A percentile compares a stretch with the other conserved stretches of the same genome.
Evolutionary conservation across 2,329 filamentous ascomycete species (phyloP).

Genomic region (Teratosphaeria pseudoeucalypti): DNA sequence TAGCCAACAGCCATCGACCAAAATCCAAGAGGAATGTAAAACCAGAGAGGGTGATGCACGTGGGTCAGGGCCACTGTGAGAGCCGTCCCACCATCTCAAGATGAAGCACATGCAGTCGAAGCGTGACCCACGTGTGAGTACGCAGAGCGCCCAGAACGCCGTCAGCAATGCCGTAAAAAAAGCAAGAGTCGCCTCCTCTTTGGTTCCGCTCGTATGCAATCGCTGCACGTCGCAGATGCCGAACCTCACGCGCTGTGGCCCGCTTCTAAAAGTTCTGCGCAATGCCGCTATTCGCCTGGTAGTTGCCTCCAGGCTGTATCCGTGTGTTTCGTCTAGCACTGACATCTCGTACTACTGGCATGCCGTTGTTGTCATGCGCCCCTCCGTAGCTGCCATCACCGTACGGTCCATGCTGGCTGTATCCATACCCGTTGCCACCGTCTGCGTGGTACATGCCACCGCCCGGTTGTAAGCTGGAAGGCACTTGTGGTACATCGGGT

Average conservation of each 20-base stretch:
- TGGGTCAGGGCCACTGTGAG: not conserved
- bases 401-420: constrained; percentile 47
- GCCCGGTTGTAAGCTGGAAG: constrained; percentile 17
- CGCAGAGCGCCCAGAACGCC: not conserved
- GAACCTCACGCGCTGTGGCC: not conserved
- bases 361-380: constrained; percentile 47
- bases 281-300: constrained; percentile 82
- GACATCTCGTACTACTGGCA: constrained; percentile 87
- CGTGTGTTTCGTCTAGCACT: constrained; percentile 84
- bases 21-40: not conserved
- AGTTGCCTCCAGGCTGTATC: constrained; percentile 81
- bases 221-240: not conserved
- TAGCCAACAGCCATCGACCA: not conserved
- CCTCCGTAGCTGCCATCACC: constrained; percentile 44
- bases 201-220: not conserved
- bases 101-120: not conserved
- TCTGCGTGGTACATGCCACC: not conserved
- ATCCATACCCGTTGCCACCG: constrained; percentile 35
- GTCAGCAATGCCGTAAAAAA: not conserved
- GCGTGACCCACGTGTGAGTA: not conserved
- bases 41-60: not conserved
- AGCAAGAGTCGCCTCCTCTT: not conserved
- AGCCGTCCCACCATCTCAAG: not conserved
- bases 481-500: constrained; percentile 2
- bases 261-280: constrained; percentile 78